Percentiles rank a stretch among this genome's conserved stretches.
These are phyloP conservation scores for Phytopythium kandeliae DNA, from an alignment of 352 stramenopile species.

Conservation along the genomic window DNA sequence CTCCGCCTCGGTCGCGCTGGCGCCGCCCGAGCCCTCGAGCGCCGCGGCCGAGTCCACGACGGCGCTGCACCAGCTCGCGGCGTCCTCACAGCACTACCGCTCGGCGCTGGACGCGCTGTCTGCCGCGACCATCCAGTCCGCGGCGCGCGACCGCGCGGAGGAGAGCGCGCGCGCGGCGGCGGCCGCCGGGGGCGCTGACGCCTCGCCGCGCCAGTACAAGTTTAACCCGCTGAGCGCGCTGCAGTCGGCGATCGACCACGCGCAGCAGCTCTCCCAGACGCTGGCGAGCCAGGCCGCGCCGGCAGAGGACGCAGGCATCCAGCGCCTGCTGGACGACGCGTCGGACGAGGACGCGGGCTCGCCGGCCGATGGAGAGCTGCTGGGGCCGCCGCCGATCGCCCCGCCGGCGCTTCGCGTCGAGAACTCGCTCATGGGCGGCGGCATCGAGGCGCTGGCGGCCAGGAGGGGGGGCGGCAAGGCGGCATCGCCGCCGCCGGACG, in stretches of 20 bases:
- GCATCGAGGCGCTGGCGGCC: slow-evolving; percentile 43
- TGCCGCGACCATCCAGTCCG: slow-evolving; percentile 12
- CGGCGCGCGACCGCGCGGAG: slow-evolving; percentile 7
- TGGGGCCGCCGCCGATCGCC: slow-evolving; percentile 34
- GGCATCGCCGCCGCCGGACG: slow-evolving; percentile 12
- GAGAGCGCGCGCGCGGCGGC: neutral
- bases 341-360: slow-evolving; percentile 1
- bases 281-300: slow-evolving; percentile 1
- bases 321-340: slow-evolving; percentile 2
- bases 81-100: slow-evolving; percentile 41
- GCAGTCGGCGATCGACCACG: slow-evolving; percentile 49
- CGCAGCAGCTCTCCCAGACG: slow-evolving; percentile 17
- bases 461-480: slow-evolving; percentile 9
- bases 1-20: too few species aligned
- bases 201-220: slow-evolving; percentile 14
- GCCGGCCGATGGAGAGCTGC: neutral
- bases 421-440: slow-evolving; percentile 69
- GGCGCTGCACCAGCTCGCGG: slow-evolving; percentile 51
- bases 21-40: too few species aligned
- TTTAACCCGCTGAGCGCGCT: slow-evolving; percentile 61
- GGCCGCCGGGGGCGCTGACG: neutral
- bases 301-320: neutral
- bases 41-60: slow-evolving; percentile 7
- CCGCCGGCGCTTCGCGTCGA: slow-evolving; percentile 44
- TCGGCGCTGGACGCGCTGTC: slow-evolving; percentile 21